A percentile compares a stretch with the other conserved stretches of the same genome.
Evolutionary conservation across 345 rosid genomes (phyloP).

Genomic region (Populus euphratica): DNA sequence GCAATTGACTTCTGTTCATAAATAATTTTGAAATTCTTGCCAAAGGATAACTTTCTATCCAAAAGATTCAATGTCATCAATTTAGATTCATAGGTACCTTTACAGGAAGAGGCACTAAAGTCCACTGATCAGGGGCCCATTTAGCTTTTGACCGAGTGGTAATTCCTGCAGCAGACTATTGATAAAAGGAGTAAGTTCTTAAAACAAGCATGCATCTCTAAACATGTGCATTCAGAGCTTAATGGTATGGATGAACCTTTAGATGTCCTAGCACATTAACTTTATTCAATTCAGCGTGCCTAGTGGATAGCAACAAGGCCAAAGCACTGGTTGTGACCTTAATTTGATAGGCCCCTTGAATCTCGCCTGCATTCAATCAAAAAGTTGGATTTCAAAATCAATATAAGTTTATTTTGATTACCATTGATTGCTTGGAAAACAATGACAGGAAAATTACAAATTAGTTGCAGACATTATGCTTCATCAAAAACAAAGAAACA

Average conservation of each 20-base stretch:
- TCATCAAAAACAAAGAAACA: neutral
- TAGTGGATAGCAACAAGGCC: conserved; percentile 70
- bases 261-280: conserved; percentile 70
- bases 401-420: neutral
- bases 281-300: conserved; percentile 63
- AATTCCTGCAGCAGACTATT: conserved; percentile 66
- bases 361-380: conserved; percentile 56
- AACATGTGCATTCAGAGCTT: neutral
- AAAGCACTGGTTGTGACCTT: conserved; percentile 83
- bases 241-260: conserved; percentile 45
- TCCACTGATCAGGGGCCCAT: conserved; percentile 85
- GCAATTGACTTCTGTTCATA: neutral
- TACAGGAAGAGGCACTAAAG: conserved; percentile 60
- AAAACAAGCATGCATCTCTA: conserved; percentile 2
- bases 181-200: conserved; percentile 10
- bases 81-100: conserved; percentile 49
- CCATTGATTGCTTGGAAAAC: neutral
- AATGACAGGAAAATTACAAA: neutral
- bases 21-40: neutral
- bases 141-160: conserved; percentile 89
- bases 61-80: conserved; percentile 1
- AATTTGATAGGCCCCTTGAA: conserved; percentile 82
- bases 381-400: neutral
- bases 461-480: neutral
- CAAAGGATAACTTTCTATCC: neutral